phyloP scores from a whole-genome alignment of 176 grass and related monocot genomes.

The Ampelocalamus luodianensis region DNA sequence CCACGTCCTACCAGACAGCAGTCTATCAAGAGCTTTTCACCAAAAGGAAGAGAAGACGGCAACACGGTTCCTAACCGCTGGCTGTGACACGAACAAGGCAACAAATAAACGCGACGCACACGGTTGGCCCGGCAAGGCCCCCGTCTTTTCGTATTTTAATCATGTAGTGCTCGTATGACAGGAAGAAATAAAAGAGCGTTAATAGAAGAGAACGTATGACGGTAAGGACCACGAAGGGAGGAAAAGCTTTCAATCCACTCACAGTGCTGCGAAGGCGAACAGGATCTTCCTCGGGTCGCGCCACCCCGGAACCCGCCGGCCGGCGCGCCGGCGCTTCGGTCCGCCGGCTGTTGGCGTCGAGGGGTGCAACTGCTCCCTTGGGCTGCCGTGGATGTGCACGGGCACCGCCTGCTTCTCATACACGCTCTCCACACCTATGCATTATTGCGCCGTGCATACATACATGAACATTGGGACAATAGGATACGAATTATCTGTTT shows the following conservation, averaged over 20 bases:
- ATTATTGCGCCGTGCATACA: not conserved
- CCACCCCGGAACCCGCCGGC: constrained; percentile 36
- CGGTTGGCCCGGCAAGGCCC: not conserved
- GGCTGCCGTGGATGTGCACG: constrained; percentile 13
- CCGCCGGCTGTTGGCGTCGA: constrained; percentile 41
- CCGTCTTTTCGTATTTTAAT: constrained; percentile 8
- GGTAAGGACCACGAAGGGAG: not conserved
- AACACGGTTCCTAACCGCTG: constrained; percentile 30
- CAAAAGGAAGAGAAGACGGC: constrained; percentile 36
- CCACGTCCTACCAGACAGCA: not conserved
- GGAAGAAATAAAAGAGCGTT: not conserved
- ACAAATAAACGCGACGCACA: constrained; percentile 4
- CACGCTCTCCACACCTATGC: not conserved
- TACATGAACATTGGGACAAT: too few relatives aligned
- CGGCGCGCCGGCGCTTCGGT: constrained; percentile 41
- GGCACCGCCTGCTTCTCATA: constrained; percentile 45
- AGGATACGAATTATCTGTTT: too few relatives aligned
- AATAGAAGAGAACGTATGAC: not conserved
- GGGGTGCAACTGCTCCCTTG: constrained; percentile 33
- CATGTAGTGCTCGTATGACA: not conserved
- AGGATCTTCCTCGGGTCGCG: constrained; percentile 52
- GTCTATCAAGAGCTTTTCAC: not conserved
- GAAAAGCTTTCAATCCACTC: not conserved
- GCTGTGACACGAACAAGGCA: constrained; percentile 4
- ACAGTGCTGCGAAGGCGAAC: constrained; percentile 55